These are phyloP conservation scores for Dimocarpus longan DNA, from an alignment of 345 rosid genomes.

Conservation along the genomic window DNA sequence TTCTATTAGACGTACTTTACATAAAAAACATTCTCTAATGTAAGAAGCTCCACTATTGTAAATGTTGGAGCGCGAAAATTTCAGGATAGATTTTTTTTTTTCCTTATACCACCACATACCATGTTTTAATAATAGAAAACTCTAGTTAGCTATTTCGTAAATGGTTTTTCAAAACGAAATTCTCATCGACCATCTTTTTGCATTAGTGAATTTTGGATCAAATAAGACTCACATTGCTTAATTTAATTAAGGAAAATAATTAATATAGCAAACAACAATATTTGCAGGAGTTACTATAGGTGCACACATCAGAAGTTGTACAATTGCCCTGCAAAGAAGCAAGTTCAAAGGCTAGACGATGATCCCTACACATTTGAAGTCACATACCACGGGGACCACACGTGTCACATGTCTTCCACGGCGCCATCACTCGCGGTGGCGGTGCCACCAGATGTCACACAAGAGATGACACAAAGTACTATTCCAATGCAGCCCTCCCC, in stretches of 20 bases:
- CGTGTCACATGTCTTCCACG: slow-evolving; percentile 68
- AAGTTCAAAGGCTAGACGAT: slow-evolving; percentile 72
- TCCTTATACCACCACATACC: too few species aligned
- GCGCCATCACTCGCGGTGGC: slow-evolving; percentile 41
- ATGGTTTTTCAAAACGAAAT: too few species aligned
- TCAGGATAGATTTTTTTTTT: neutral
- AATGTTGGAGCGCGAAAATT: too few species aligned
- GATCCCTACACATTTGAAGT: slow-evolving; percentile 66
- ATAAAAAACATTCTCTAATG: too few species aligned
- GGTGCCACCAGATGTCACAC: neutral
- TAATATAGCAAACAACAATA: neutral
- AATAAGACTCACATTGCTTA: too few species aligned
- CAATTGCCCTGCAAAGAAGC: slow-evolving; percentile 86
- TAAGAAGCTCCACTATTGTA: too few species aligned
- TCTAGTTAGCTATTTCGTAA: too few species aligned
- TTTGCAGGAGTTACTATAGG: slow-evolving; percentile 71
- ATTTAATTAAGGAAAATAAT: too few species aligned
- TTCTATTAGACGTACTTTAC: too few species aligned
- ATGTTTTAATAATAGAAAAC: too few species aligned
- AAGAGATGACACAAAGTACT: slow-evolving; percentile 1
- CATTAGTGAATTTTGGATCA: too few species aligned
- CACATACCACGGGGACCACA: slow-evolving; percentile 66
- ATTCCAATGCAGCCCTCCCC: slow-evolving; percentile 14
- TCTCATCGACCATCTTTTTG: too few species aligned
- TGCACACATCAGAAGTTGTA: slow-evolving; percentile 87